Conservation (phyloP, 73 alveolate genomes). For the Paramecium caudatum region DNA sequence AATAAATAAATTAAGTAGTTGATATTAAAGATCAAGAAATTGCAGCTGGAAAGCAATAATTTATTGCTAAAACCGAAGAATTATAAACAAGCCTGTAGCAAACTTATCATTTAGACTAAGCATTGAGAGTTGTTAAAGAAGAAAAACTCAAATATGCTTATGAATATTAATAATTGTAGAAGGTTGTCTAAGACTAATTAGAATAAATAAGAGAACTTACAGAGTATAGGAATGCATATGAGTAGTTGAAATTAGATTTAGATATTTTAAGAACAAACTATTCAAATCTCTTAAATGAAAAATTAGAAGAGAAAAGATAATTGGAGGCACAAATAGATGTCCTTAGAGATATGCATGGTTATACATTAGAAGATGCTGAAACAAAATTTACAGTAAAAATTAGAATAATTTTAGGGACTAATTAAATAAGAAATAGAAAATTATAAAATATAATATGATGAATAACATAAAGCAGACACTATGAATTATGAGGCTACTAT, state of each 20-base stretch:
- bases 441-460: neutral
- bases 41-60: neutral
- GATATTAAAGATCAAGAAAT: slow-evolving; percentile 1
- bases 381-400: slow-evolving; percentile 12
- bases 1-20: neutral
- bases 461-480: neutral
- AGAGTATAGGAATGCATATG: neutral
- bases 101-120: slow-evolving; percentile 50
- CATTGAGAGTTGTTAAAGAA: slow-evolving; percentile 9
- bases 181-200: neutral
- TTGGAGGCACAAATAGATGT: slow-evolving; percentile 57
- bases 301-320: slow-evolving; percentile 30
- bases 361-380: slow-evolving; percentile 35
- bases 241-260: neutral
- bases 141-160: slow-evolving; percentile 58
- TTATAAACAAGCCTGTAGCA: neutral
- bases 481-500: neutral
- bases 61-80: slow-evolving; percentile 58
- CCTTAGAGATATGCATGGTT: slow-evolving; percentile 21
- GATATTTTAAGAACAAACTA: slow-evolving; percentile 36
- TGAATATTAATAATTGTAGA: slow-evolving; percentile 17
- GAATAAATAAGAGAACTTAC: neutral
- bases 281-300: neutral
- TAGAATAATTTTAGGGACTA: neutral
- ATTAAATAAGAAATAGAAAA: slow-evolving; percentile 17